Conservation (phyloP, 192 early-diverging fungal species). For the Coemansia sp. region DNA sequence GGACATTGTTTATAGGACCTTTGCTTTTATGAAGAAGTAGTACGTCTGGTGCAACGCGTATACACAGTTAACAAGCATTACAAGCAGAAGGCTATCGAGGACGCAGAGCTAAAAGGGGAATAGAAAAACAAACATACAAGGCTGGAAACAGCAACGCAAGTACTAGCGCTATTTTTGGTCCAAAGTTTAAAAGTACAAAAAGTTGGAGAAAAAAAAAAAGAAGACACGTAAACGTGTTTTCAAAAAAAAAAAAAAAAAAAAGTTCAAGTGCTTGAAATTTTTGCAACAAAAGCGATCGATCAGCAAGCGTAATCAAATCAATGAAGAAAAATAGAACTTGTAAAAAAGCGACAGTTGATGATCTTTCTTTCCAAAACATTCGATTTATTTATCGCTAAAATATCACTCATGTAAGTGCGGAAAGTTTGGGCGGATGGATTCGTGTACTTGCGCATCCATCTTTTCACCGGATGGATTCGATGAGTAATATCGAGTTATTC, state of each 20-base stretch:
- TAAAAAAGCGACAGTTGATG: not conserved
- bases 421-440: not conserved
- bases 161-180: not conserved
- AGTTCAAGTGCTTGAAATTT: not conserved
- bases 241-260: not conserved
- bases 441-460: slow-evolving; percentile 12
- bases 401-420: slow-evolving; percentile 39
- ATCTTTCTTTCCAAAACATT: slow-evolving; percentile 7
- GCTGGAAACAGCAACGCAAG: not conserved
- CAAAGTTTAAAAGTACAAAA: not conserved
- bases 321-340: not conserved
- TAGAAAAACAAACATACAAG: not conserved
- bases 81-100: not conserved
- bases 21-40: slow-evolving; percentile 8
- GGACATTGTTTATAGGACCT: slow-evolving; percentile 11
- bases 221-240: slow-evolving; percentile 2
- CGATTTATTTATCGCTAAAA: slow-evolving; percentile 10
- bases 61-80: slow-evolving; percentile 5
- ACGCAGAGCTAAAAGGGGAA: not conserved
- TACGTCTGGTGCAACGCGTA: slow-evolving; percentile 14
- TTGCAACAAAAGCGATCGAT: not conserved
- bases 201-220: not conserved
- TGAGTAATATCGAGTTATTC: not conserved
- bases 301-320: not conserved
- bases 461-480: slow-evolving; percentile 5